These are phyloP conservation scores for Sideroxylon spinosum DNA, from an alignment of 179 eudicot species.

Conservation along the genomic window DNA sequence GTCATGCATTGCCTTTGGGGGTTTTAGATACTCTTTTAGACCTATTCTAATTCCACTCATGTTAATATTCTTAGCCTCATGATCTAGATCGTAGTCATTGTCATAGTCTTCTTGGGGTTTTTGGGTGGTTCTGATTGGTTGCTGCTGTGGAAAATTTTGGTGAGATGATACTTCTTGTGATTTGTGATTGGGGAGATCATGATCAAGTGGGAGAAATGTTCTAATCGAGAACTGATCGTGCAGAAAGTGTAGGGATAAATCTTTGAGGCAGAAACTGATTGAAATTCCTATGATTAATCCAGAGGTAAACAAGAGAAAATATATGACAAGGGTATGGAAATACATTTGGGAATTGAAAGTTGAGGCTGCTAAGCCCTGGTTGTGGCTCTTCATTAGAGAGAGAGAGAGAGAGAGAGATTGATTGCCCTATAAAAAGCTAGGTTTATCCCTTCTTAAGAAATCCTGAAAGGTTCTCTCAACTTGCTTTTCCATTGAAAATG, in stretches of 20 bases:
- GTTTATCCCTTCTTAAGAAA: too few species aligned
- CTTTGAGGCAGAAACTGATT: slow-evolving; percentile 12
- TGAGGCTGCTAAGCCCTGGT: not conserved
- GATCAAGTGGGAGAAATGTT: not conserved
- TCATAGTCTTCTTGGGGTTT: too few species aligned
- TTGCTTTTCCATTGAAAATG: too few species aligned
- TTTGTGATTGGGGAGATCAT: too few species aligned
- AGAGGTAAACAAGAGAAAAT: slow-evolving; percentile 16
- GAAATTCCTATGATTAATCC: slow-evolving; percentile 21
- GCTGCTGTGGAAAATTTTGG: too few species aligned
- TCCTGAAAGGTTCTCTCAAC: too few species aligned
- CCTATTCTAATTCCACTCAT: not conserved
- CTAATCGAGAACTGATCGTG: slow-evolving; percentile 10
- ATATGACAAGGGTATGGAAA: slow-evolving; percentile 14
- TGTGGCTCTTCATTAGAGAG: not conserved
- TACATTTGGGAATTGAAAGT: not conserved
- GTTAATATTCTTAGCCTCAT: too few species aligned
- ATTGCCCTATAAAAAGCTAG: too few species aligned
- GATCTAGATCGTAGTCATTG: too few species aligned
- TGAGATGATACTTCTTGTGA: too few species aligned
- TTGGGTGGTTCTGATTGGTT: too few species aligned
- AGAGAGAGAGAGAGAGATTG: not conserved
- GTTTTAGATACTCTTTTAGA: slow-evolving; percentile 6
- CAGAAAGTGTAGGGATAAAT: slow-evolving; percentile 8
- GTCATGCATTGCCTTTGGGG: slow-evolving; percentile 15